Conservation (phyloP, 192 early-diverging fungal genomes). For the Coemansia sp. region DNA sequence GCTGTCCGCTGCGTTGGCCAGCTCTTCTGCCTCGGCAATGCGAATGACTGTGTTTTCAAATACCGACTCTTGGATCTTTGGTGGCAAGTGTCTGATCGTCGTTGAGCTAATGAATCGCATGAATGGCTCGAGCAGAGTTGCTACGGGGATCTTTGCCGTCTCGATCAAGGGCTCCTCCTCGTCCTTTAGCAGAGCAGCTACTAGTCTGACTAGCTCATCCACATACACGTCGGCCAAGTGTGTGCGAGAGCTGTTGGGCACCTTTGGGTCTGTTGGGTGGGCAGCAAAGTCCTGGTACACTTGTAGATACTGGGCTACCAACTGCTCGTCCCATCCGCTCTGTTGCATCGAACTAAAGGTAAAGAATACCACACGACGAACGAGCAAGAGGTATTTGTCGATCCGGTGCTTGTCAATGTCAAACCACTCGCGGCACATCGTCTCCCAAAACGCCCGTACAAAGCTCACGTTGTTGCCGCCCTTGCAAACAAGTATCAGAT, state of each 20-base stretch:
- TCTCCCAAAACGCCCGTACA: constrained; percentile 56
- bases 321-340: constrained; percentile 38
- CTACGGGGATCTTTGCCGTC: constrained; percentile 34
- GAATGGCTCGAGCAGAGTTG: constrained; percentile 44
- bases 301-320: constrained; percentile 24
- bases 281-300: constrained; percentile 34
- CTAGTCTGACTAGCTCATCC: constrained; percentile 49
- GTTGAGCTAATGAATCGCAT: constrained; percentile 46
- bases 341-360: constrained; percentile 38
- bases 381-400: constrained; percentile 54
- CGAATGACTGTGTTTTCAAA: constrained; percentile 51
- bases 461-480: constrained; percentile 33
- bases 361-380: constrained; percentile 48
- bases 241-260: constrained; percentile 44
- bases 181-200: constrained; percentile 11
- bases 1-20: constrained; percentile 8
- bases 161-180: constrained; percentile 14
- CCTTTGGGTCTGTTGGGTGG: constrained; percentile 31
- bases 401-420: constrained; percentile 53
- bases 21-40: constrained; percentile 53
- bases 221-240: constrained; percentile 51
- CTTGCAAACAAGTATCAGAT: constrained; percentile 41
- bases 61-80: constrained; percentile 41
- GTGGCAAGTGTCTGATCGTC: constrained; percentile 41
- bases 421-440: constrained; percentile 54